A percentile compares a stretch with the other conserved stretches of the same genome.
Evolutionary conservation across 2,329 filamentous ascomycete species (phyloP).

Genomic region (Rhynchosporium agropyri): DNA sequence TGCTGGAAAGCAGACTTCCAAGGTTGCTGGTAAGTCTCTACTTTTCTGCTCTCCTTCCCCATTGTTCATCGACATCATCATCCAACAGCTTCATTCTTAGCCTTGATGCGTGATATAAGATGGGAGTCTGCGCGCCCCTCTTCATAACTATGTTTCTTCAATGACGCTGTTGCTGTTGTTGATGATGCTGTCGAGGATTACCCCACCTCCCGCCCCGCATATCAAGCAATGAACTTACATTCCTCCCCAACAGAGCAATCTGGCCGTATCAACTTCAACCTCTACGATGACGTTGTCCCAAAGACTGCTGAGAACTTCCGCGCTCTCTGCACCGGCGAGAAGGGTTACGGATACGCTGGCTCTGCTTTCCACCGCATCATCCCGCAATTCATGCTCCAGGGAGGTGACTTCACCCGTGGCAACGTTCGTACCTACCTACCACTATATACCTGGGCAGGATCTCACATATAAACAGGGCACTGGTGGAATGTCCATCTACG

Average conservation of each 20-base stretch:
- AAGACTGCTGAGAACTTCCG: conserved; percentile 98
- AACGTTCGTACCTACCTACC: conserved; percentile 64
- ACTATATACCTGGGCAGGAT: conserved; percentile 53
- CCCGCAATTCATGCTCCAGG: conserved; percentile 92
- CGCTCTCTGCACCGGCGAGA: conserved; percentile 80
- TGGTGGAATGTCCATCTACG: conserved; percentile 92
- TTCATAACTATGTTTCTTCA: neutral
- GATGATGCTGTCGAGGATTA: conserved; percentile 31
- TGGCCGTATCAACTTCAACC: conserved; percentile 85
- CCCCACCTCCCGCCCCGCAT: conserved; percentile 23
- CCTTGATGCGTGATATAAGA: neutral
- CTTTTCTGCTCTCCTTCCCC: conserved; percentile 1
- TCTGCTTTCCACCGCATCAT: conserved; percentile 94
- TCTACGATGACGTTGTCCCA: conserved; percentile 77
- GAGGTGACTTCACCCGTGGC: conserved; percentile 90
- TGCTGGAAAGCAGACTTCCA: conserved; percentile 56
- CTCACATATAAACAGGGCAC: conserved; percentile 65
- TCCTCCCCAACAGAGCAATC: conserved; percentile 54
- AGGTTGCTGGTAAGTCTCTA: conserved; percentile 60
- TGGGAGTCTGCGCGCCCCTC: neutral
- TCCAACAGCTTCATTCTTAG: conserved; percentile 18
- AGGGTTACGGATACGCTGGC: conserved; percentile 80
- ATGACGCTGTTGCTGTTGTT: conserved; percentile 24
- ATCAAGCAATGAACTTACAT: conserved; percentile 33
- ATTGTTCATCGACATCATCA: conserved; percentile 27